Evolutionary conservation across 2,329 filamentous ascomycete genomes (phyloP), one percentile per base, ranked within the genome.

Genomic region (Dryadomyces quercus-mongolicae): DNA sequence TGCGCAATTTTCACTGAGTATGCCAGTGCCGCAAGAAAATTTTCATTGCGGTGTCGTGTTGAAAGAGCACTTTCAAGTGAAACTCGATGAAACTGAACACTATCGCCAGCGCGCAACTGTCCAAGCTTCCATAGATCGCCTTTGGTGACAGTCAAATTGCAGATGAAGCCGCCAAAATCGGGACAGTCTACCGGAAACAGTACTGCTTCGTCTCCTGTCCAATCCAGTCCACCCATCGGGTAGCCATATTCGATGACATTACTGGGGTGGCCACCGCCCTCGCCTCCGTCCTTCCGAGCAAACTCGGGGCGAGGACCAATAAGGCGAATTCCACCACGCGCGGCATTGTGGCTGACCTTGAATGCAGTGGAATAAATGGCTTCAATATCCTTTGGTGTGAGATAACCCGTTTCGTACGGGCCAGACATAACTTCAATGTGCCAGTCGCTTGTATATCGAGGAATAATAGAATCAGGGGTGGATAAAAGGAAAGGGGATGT

Each of bases 61-160:
- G 21, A 15, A 2, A 54, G n/a, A 3, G 53, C 42, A 9, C 36
- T 25, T 15, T 51, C 53, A 20, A 53, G 20, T 1, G 52, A 42
- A 12, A 53, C 18, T 10, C 15, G 22, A 16, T 13, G 18, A 15
- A 49, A 42, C 15, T 49, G 36, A 5, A 53, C 36, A 13, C 15
- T 8, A 34, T 66, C 62, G 1, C 68, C 67, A 0, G 67, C 61
- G 18, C 62, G 65, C 2, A 70, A 60, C 54, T 67, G 67, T 4
- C 67, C 68, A 2, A 70, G 52, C 56, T 67, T 68, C 65, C 66
- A 70, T 53, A 68, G 55, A 21, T 70, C 66, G 2, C 64, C 66
- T 5, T 62, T 61, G 40, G 61, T 60, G 7, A 70, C 60, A 0
- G 64, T 66, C 3, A 61, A 60, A 5, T 62, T 63, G 45, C 64